Percentiles rank a stretch among this genome's conserved stretches.
Conservation (phyloP, 2,329 filamentous ascomycete genomes). For the Colletotrichum falcatum region DNA sequence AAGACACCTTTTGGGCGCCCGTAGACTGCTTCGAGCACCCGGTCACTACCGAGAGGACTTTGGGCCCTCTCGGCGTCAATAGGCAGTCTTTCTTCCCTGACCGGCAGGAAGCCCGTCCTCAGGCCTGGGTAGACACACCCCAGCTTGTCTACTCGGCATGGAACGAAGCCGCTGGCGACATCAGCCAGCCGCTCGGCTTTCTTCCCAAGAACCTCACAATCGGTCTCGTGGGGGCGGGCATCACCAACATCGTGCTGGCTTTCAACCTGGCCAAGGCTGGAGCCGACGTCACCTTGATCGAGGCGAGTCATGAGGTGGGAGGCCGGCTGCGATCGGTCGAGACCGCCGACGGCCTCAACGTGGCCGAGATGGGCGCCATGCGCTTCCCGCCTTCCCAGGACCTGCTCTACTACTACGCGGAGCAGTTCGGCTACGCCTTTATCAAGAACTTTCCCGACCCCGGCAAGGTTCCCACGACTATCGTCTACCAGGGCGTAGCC, state of each 20-base stretch:
- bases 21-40: not conserved
- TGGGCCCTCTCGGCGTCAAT: not conserved
- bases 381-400: conserved; percentile 21
- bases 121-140: conserved; percentile 25
- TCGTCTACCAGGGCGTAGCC: not conserved
- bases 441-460: conserved; percentile 25
- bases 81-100: not conserved
- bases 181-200: not conserved
- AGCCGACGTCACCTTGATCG: not conserved
- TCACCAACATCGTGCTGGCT: not conserved
- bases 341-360: conserved; percentile 18
- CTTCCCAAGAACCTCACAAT: not conserved
- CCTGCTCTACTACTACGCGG: conserved; percentile 27
- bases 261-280: not conserved
- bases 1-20: not conserved
- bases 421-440: conserved; percentile 13
- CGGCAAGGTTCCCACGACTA: conserved; percentile 14
- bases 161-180: conserved; percentile 18
- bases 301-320: not conserved
- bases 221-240: not conserved
- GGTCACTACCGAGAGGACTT: not conserved
- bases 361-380: conserved; percentile 29
- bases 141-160: conserved; percentile 24
- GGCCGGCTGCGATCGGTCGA: not conserved
- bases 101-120: conserved; percentile 22